Evolutionary conservation across 345 rosid genomes (phyloP).

Genomic region (Populus deltoides): DNA sequence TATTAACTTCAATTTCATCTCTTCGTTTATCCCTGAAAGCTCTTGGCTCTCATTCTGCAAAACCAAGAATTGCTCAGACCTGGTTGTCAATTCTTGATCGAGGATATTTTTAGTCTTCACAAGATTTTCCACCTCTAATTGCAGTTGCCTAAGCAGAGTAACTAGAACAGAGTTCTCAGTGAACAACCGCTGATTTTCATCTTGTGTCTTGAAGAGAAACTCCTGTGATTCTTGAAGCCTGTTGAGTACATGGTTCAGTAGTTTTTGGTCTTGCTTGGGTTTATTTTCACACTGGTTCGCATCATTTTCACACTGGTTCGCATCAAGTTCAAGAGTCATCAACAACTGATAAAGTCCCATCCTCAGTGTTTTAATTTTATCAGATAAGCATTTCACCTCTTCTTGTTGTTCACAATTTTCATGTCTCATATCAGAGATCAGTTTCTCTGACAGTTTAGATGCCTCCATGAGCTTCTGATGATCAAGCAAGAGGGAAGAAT

Average conservation of each 20-base stretch:
- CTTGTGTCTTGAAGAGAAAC: slow-evolving; percentile 43
- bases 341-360: slow-evolving; percentile 50
- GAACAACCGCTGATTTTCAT: slow-evolving; percentile 51
- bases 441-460: slow-evolving; percentile 54
- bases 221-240: slow-evolving; percentile 57
- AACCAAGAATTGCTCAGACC: slow-evolving; percentile 38
- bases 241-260: slow-evolving; percentile 34
- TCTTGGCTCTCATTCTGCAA: slow-evolving; percentile 45
- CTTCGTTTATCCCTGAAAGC: slow-evolving; percentile 42
- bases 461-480: slow-evolving; percentile 51
- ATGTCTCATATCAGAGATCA: slow-evolving; percentile 50
- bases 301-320: slow-evolving; percentile 30
- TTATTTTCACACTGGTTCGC: slow-evolving; percentile 32
- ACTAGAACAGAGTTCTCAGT: slow-evolving; percentile 62
- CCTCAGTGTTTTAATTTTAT: slow-evolving; percentile 50
- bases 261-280: slow-evolving; percentile 40
- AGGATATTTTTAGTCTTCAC: slow-evolving; percentile 44
- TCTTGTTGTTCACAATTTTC: slow-evolving; percentile 50
- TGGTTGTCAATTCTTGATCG: slow-evolving; percentile 45
- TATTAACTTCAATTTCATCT: slow-evolving; percentile 44
- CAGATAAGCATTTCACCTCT: slow-evolving; percentile 53
- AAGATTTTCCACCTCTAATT: slow-evolving; percentile 54
- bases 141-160: slow-evolving; percentile 58
- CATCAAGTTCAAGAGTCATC: slow-evolving; percentile 46
- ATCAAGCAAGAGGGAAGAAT: slow-evolving; percentile 50